Base-by-base conservation (phyloP, 306 rosid species). In the Fragaria vesca region DNA sequence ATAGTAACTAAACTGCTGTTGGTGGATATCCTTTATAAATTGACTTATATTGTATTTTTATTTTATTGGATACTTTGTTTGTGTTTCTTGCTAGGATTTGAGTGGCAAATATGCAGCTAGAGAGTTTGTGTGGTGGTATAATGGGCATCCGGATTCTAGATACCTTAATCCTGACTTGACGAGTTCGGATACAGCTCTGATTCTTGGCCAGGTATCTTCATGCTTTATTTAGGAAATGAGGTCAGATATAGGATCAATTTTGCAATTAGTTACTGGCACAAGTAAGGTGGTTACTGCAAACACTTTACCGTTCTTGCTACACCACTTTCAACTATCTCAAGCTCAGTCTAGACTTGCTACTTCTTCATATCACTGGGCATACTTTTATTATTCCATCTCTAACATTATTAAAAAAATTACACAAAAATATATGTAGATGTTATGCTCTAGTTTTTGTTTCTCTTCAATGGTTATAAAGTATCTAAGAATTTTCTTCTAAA, bases 61-160 rank as follows among this genome's bases (percentile, higher is more conserved):
- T 34, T 51, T 69, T 76, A 20, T 65, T 11, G 30, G 20, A n/a
- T 68, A 38, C 57, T 72, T 60, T n/a, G 67, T 21, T 52, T 61
- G 2, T 17, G 3, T 47, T 34, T 72, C 61, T 81, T 72, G 76
- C 73, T 80, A 95, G 97, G 86, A 82, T 83, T 85, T 92, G 84
- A 70, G 68, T 76, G 99, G 97, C 70, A 73, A 93, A 77, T 83
- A 86, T 67, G 89, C 97, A 17, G 99, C 99, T 71, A 88, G 99
- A 85, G 97, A 92, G 83, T 93, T 92, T 91, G 99, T 95, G 79
- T 91, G 97, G 97, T 93, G 97, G 99, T 92, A 95, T 83, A 95
- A 95, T 83, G 99, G 97, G 81, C 97, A 95, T 51, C 99, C 96
- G 73, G 92, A 95, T 88, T 86, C 87, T 46, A 65, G 69, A 80